Evolutionary conservation across 2,329 filamentous ascomycete species (phyloP), one percentile per base, ranked within the genome.

Genomic region (Penicillium sp.): DNA sequence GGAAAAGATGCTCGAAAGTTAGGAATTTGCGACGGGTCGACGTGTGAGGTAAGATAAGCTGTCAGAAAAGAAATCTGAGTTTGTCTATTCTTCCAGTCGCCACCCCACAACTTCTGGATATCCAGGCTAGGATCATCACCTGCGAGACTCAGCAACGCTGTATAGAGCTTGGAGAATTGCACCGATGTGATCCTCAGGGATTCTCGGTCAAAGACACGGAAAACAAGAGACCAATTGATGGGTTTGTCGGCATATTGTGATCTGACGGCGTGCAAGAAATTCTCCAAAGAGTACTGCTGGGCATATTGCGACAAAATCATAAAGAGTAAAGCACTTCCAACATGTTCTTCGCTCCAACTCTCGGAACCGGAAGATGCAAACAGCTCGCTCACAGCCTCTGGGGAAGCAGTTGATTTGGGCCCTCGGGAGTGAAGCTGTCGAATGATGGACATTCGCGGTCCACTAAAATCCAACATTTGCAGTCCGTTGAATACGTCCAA

Each of bases 1-100:
- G 85, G 84, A 68, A 97, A 95, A 2, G 91, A 90, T 23, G 85
- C 82, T 56, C 89, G 84, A 35, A 97, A 81, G 33, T 88, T 85
- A 0, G 91, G 93, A 58, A 97, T 94, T 35, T 88, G 89, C 12
- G 86, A 88, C 3, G 90, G 88, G 69, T 97, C 91, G 24, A 96
- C 81, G 12, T 83, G 83, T 56, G 92, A 82, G 3, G 89, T 89
- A 21, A 93, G 81, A 69, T 93, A 97, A 18, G 91, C 91, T 61
- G 88, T 88, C 54, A 97, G 84, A 69, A 97, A 97, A n/a, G 92
- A 95, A 35, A 99, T 78, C 62, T 97, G 93, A 0, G 94, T 90
- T 60, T 96, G 86, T 14, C 88, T 83, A 63, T 95, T 84, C 60
- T 87, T 85, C 93, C 95, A 99, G 60, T 84, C 66, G 7, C 92